phyloP scores from a whole-genome alignment of 2,329 filamentous ascomycete genomes.

The Arachnopeziza araneosa region DNA sequence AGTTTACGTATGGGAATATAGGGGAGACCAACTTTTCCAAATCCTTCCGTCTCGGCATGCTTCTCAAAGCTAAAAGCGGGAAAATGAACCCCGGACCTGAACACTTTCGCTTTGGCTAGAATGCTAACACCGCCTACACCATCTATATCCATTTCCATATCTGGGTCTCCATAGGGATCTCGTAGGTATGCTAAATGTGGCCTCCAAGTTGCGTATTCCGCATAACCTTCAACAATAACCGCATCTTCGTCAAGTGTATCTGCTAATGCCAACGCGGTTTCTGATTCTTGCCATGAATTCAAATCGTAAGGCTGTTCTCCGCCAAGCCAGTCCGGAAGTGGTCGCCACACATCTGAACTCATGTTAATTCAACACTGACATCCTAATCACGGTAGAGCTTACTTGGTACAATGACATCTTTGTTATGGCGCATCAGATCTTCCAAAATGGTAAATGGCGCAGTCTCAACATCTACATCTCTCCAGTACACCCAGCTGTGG shows the following conservation, averaged over 20 bases:
- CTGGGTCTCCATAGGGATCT: conserved; percentile 93
- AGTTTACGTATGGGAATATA: conserved; percentile 4
- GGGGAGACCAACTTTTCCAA: conserved; percentile 72
- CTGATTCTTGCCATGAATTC: conserved; percentile 99
- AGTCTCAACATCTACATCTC: conserved; percentile 96
- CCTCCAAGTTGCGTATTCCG: conserved; percentile 97
- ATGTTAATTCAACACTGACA: conserved; percentile 2
- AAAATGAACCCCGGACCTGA: conserved; percentile 92
- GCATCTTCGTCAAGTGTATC: conserved; percentile 96
- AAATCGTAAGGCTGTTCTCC: conserved; percentile 97
- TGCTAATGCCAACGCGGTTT: conserved; percentile 87
- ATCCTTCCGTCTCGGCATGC: conserved; percentile 96
- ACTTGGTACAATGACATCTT: conserved; percentile 98
- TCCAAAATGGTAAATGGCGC: conserved; percentile 95
- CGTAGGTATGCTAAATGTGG: conserved; percentile 94
- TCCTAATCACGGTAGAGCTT: conserved; percentile 38
- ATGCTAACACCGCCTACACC: conserved; percentile 97
- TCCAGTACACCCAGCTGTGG: conserved; percentile 99
- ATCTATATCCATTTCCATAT: conserved; percentile 99
- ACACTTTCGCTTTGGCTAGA: conserved; percentile 90
- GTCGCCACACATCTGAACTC: conserved; percentile 82
- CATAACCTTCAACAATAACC: conserved; percentile 97
- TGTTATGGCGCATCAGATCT: conserved; percentile 97
- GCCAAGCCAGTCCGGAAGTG: conserved; percentile 97
- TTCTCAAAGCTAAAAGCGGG: conserved; percentile 98